phyloP scores from a whole-genome alignment of 2,329 filamentous ascomycete genomes.

The Parastagonospora avenae region DNA sequence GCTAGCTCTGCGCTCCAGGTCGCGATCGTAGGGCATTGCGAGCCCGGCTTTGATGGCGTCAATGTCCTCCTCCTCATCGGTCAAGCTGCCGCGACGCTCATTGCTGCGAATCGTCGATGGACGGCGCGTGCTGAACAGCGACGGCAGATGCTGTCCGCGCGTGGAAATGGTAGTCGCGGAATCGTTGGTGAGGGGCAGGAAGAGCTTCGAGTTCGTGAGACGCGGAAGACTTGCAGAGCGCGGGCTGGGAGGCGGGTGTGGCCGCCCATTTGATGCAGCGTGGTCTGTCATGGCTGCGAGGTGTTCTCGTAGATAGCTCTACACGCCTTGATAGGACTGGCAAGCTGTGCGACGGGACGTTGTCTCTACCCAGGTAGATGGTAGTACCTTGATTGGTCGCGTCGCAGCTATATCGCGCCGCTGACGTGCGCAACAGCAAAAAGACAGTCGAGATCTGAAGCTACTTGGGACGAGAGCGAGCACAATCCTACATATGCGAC shows the following conservation, averaged over 20 bases:
- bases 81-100: conserved; percentile 36
- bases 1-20: conserved; percentile 48
- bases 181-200: conserved; percentile 50
- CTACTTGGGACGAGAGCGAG: conserved; percentile 1
- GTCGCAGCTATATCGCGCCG: neutral
- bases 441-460: neutral
- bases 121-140: conserved; percentile 34
- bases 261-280: conserved; percentile 18
- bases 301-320: neutral
- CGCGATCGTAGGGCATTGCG: conserved; percentile 40
- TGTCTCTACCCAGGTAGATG: neutral
- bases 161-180: conserved; percentile 44
- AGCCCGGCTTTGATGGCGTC: conserved; percentile 34
- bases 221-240: conserved; percentile 38
- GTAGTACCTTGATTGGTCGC: neutral
- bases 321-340: conserved; percentile 2
- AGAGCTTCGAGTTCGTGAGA: conserved; percentile 45
- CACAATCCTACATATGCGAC: neutral
- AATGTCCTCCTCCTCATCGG: conserved; percentile 39
- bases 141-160: conserved; percentile 52
- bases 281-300: conserved; percentile 21
- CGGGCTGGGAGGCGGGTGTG: conserved; percentile 22
- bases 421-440: neutral
- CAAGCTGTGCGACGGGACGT: neutral
- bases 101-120: conserved; percentile 37